A percentile compares a stretch with the other conserved stretches of the same genome.
phyloP scores from a whole-genome alignment of 768 basidiomycete genomes.

The Tephrocybe sp. region DNA sequence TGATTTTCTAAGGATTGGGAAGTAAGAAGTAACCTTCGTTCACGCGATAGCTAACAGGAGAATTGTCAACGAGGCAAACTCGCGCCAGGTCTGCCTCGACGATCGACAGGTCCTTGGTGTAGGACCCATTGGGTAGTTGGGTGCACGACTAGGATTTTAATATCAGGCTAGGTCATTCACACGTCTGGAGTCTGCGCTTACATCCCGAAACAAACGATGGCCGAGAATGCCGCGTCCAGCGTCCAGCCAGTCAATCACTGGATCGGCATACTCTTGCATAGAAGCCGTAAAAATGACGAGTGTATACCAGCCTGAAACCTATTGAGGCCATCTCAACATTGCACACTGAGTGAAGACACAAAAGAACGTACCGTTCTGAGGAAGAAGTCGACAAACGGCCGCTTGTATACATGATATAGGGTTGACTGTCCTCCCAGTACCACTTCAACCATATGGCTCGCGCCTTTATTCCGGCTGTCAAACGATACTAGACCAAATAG shows the following conservation, averaged over 20 bases:
- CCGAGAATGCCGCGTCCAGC: constrained; percentile 88
- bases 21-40: constrained; percentile 72
- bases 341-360: background rate
- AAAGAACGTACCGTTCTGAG: constrained; percentile 68
- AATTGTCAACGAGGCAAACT: constrained; percentile 95
- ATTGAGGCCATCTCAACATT: constrained; percentile 17
- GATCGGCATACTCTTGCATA: constrained; percentile 99
- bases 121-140: constrained; percentile 87
- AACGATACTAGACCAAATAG: constrained; percentile 59
- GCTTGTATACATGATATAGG: constrained; percentile 96
- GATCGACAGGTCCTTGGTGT: constrained; percentile 89
- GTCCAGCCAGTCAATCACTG: constrained; percentile 99
- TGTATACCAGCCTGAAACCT: constrained; percentile 99
- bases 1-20: constrained; percentile 1
- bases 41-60: constrained; percentile 86
- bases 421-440: constrained; percentile 86
- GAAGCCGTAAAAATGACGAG: constrained; percentile 98
- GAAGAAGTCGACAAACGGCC: constrained; percentile 96
- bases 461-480: constrained; percentile 59
- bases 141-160: constrained; percentile 78
- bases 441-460: constrained; percentile 91
- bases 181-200: no score
- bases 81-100: constrained; percentile 90
- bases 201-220: constrained; percentile 90
- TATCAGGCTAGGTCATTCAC: no score